Evolutionary conservation across 2,329 filamentous ascomycete genomes (phyloP), one percentile per base, ranked within the genome.

Genomic region (Zelopaecilomyces penicillatus): DNA sequence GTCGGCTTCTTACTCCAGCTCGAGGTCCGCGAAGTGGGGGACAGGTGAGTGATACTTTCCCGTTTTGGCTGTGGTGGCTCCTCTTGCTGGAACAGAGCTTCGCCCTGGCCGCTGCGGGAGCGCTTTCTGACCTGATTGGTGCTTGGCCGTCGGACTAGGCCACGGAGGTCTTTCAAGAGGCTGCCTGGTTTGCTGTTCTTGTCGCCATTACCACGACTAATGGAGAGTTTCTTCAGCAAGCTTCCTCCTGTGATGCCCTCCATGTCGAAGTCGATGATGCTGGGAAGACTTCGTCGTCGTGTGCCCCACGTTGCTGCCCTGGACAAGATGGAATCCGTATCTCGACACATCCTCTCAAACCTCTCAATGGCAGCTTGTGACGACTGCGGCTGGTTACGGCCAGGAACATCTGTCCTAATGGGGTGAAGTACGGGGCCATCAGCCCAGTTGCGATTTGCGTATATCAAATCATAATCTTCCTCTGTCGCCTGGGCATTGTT

Each of bases 221-320:
- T 68, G 6, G 74, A 77, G 37, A 78, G 65, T 58, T 77, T 80
- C 56, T 83, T 85, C 35, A 85, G 61, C 34, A 86, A 71, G 46
- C 73, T 80, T 27, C 80, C 78, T 44, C 74, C 75, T 6, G 69
- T 71, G 37, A 83, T 65, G 12, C 73, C 78, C 33, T 83, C 59
- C 9, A 61, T 51, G 67, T 68, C 80, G 29, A 80, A 64, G 45
- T 85, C 81, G 5, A 68, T 51, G 44, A 73, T 54, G 52, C 74
- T 80, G 2, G 82, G 78, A 40, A 84, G 68, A 58, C 82, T 83
- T 46, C 76, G 75, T 36, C 82, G 75, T 5, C 78, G 74, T 2
- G 83, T 87, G 11, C 83, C 83, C 71, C 83, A 81, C 0, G 83
- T 87, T 12, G 83, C 83, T 10, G 80, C 74, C 49, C 76, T 69